These are phyloP conservation scores for Cyclocybe cylindracea DNA, from an alignment of 768 basidiomycete species.

Conservation along the genomic window DNA sequence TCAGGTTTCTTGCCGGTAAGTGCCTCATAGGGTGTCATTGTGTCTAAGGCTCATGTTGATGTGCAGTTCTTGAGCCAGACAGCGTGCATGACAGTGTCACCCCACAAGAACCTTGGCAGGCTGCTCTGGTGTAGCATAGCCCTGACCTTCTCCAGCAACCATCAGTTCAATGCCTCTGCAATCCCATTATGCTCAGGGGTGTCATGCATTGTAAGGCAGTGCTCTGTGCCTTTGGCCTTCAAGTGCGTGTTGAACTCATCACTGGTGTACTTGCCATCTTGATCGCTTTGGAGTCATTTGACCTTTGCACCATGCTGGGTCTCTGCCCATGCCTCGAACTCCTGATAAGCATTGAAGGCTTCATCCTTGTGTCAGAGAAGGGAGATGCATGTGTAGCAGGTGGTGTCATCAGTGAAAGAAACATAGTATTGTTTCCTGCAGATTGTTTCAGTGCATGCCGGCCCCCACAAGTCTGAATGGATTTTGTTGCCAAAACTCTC, in stretches of 20 bases:
- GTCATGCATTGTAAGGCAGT: slow-evolving; percentile 2
- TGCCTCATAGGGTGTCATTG: slow-evolving; percentile 8
- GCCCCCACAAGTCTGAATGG: slow-evolving; percentile 17
- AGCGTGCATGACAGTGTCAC: slow-evolving; percentile 5
- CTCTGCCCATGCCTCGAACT: no score
- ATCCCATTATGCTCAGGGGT: slow-evolving; percentile 11
- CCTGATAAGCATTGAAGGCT: no score
- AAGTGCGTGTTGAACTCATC: not conserved
- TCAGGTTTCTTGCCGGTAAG: slow-evolving; percentile 7
- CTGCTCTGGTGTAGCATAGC: slow-evolving; percentile 27
- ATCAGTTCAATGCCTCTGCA: slow-evolving; percentile 10
- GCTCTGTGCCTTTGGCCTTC: not conserved
- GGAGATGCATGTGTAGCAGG: no score
- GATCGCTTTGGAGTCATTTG: no score
- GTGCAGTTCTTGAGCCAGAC: slow-evolving; percentile 14
- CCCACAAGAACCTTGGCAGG: slow-evolving; percentile 31
- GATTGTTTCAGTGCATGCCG: no score
- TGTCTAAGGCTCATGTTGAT: slow-evolving; percentile 6
- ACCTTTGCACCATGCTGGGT: no score
- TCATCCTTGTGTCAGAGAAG: no score
- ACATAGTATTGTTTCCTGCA: no score
- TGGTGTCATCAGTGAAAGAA: no score
- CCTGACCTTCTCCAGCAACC: slow-evolving; percentile 22
- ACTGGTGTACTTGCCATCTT: no score
- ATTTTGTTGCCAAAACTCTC: slow-evolving; percentile 28